A percentile compares a stretch with the other conserved stretches of the same genome.
Conservation (phyloP, 371 early-diverging fungal species). For the Phascolomyces articulosus region DNA sequence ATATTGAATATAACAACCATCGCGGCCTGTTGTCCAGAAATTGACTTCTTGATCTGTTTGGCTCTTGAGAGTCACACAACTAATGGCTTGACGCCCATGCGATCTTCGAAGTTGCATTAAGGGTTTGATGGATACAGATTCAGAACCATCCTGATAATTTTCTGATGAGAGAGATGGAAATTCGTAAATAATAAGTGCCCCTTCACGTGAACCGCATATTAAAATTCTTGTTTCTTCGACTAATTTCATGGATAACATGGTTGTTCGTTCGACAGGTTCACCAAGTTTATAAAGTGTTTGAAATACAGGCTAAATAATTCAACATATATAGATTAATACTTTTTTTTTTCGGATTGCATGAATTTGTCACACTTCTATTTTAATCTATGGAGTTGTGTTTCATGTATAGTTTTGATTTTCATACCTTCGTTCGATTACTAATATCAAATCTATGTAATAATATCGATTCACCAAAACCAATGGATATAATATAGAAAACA, state of each 20-base stretch:
- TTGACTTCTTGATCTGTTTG: constrained; percentile 37
- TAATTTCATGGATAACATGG: constrained; percentile 50
- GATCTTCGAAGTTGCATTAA: constrained; percentile 41
- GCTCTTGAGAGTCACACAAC: constrained; percentile 40
- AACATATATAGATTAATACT: not conserved
- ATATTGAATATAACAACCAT: constrained; percentile 69
- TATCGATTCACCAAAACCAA: constrained; percentile 45
- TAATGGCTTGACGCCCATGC: constrained; percentile 59
- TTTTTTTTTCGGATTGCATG: too few relatives aligned
- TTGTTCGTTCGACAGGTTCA: constrained; percentile 50
- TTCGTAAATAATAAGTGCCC: constrained; percentile 59
- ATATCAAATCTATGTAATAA: constrained; percentile 40
- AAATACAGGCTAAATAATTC: constrained; percentile 34
- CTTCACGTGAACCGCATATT: constrained; percentile 66
- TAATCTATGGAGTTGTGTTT: too few relatives aligned
- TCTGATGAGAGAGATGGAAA: constrained; percentile 19
- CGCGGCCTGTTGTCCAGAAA: constrained; percentile 72
- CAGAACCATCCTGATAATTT: not conserved
- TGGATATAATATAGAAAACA: constrained; percentile 46
- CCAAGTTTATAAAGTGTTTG: constrained; percentile 44
- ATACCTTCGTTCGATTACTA: constrained; percentile 19
- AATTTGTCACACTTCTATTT: too few relatives aligned
- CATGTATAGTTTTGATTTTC: too few relatives aligned
- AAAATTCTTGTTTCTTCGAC: constrained; percentile 47
- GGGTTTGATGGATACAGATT: constrained; percentile 15